A percentile compares a stretch with the other conserved stretches of the same genome.
These are phyloP conservation scores for Yarrowia phangngaensis DNA, from an alignment of 805 yeast species.

Conservation along the genomic window DNA sequence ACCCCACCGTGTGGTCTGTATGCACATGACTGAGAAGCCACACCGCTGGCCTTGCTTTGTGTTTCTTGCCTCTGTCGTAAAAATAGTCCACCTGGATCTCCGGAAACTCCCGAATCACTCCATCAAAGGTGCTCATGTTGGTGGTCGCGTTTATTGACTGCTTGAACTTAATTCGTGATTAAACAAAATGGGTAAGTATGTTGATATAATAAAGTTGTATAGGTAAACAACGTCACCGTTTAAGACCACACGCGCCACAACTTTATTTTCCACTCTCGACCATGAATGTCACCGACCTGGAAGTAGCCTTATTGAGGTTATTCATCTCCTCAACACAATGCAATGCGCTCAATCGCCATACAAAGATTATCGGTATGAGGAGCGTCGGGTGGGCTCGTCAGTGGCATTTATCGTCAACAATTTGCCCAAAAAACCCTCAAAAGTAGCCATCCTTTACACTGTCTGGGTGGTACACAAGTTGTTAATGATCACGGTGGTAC, in stretches of 20 bases:
- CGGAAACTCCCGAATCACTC: slow-evolving; percentile 20
- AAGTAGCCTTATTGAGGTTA: too few relatives aligned
- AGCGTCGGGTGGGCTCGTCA: slow-evolving; percentile 20
- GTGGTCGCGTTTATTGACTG: too few relatives aligned
- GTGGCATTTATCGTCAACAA: slow-evolving; percentile 9
- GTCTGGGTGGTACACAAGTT: background rate
- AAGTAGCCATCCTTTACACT: slow-evolving; percentile 1
- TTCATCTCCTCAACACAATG: slow-evolving; percentile 2
- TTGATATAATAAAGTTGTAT: too few relatives aligned
- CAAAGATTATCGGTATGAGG: slow-evolving; percentile 15
- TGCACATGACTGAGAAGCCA: slow-evolving; percentile 23
- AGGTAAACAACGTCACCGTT: too few relatives aligned
- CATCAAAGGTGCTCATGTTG: slow-evolving; percentile 25
- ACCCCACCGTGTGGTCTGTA: slow-evolving; percentile 14
- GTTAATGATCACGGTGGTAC: background rate
- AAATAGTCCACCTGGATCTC: slow-evolving; percentile 24
- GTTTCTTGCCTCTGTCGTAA: slow-evolving; percentile 19
- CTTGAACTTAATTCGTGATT: too few relatives aligned
- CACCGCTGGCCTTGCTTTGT: slow-evolving; percentile 2
- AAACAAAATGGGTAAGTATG: too few relatives aligned
- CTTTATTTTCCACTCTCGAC: too few relatives aligned
- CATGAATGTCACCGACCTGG: too few relatives aligned
- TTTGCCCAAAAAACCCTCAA: slow-evolving; percentile 6
- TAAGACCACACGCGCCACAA: too few relatives aligned
- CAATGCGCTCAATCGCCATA: slow-evolving; percentile 18